A percentile compares a stretch with the other conserved stretches of the same genome.
Conservation (phyloP, 148 eudicot genomes). For the Dianthus caryophyllus region DNA sequence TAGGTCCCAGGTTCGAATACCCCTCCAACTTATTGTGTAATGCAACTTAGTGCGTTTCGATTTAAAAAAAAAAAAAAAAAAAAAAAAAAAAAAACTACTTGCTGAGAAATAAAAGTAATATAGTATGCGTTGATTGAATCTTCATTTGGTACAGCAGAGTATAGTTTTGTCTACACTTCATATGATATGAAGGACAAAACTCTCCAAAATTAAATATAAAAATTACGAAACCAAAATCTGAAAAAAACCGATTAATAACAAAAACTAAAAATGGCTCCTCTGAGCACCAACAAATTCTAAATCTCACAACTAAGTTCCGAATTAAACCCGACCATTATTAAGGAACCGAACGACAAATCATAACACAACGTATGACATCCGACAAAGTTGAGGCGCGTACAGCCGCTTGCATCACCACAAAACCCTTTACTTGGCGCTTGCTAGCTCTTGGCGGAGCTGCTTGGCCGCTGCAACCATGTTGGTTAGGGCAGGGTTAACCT, state of each 20-base stretch:
- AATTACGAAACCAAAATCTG: conserved; percentile 12
- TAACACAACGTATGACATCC: conserved; percentile 25
- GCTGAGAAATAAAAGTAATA: neutral
- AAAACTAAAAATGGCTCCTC: conserved; percentile 16
- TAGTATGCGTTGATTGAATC: conserved; percentile 5
- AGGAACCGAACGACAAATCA: conserved; percentile 18
- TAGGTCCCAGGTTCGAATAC: too few species aligned
- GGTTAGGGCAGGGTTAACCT: conserved; percentile 76
- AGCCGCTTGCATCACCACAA: neutral
- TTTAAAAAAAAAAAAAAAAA: too few species aligned
- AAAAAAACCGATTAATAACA: neutral
- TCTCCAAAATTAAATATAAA: neutral
- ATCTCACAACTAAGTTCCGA: conserved; percentile 26
- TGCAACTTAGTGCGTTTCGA: too few species aligned
- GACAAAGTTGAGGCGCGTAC: neutral
- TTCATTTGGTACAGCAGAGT: conserved; percentile 17
- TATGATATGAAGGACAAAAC: conserved; percentile 15
- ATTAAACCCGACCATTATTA: conserved; percentile 24
- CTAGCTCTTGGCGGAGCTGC: conserved; percentile 72
- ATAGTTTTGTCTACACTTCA: conserved; percentile 2
- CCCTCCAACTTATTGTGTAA: too few species aligned
- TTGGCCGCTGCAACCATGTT: conserved; percentile 89
- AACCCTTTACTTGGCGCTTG: conserved; percentile 62
- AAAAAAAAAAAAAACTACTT: neutral
- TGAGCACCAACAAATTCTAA: conserved; percentile 12